Evolutionary conservation across 208 protist species (phyloP), one percentile per base, ranked within the genome.

Genomic region (Crithidia expoeki): DNA sequence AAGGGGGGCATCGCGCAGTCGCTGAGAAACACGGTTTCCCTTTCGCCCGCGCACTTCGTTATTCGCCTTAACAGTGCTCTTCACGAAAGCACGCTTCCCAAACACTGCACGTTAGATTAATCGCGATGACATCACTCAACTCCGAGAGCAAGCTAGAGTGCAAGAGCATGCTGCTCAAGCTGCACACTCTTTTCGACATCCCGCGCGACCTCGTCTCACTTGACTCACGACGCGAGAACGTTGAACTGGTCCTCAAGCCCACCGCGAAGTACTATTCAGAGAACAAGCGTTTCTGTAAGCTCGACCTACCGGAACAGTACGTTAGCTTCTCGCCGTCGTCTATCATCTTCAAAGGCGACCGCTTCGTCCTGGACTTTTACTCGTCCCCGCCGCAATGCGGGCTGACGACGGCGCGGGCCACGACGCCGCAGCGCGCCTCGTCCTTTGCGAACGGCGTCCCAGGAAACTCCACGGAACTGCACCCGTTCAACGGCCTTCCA

Each of bases 141-240:
- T 59, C 56, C 4, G 56, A 62, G 50, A 62, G 46, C 42, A 68
- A 75, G 53, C 52, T 75, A 42, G 60, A 75, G 69, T 75, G 69
- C 49, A 75, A 68, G 46, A 75, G 76, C 51, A 67, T 84, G 58
- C 25, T 81, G 28, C 66, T 93, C 17, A 83, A 65, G 27, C 52
- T 93, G 25, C 82, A 93, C 65, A 57, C 68, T 3, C 47, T 94
- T 21, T 87, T 88, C 32, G 75, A 88, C 55, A 83, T 94, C 47
- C 88, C 88, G n/a, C 69, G 66, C 14, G 77, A 72, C 16, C 76
- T 94, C 71, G 66, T 74, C 61, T 76, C 83, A n/a, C 53, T 88
- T 1, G 66, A 89, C 42, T 67, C 80, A 12, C 71, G 44, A 0
- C 58, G 69, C 12, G 83, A 81, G 47, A 61, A 69, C 19, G 56